Evolutionary conservation across 2,329 filamentous ascomycete species (phyloP), one percentile per base, ranked within the genome.

Genomic region (Coniochaeta sp.): DNA sequence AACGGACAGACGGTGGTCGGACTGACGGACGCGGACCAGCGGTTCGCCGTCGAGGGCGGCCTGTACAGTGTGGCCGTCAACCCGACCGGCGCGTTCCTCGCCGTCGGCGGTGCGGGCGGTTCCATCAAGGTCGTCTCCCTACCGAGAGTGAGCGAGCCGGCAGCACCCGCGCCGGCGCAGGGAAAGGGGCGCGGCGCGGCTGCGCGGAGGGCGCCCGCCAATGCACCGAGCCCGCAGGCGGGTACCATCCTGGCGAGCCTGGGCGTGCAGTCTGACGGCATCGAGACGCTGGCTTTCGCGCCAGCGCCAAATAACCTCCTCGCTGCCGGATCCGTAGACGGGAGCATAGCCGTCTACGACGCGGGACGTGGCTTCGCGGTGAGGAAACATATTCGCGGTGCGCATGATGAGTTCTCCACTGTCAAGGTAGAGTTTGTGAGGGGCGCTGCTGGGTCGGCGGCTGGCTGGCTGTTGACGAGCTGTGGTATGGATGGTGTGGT

Each of bases 401-500:
- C 91, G 1, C 93, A 96, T 72, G 89, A 93, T 65, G 89, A 91
- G n/a, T 89, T 89, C 68, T 89, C 91, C 1, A 91, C 99, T 22
- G 93, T 98, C 63, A 93, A 96, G 75, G 86, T 98, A 4, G 91
- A 97, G 62, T 99, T 96, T 69, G 84, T 96, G 61, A 61, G 62
- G 17, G 62, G 65, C 34, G 60, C 68, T 17, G 61, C 61, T 9
- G 56, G 36, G 34, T 50, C 79, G 79, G 70, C 68, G 64, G 78
- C 70, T 66, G 82, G 75, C 61, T 93, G 85, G 87, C 70, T 96
- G 63, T 78, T 98, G 58, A 98, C 93, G 1, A 91, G 86, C 64
- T 93, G 88, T 66, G 95, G 95, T 9, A 91, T 97, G 81, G 95
- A 99, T 69, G 93, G 95, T 19, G 91, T 93, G 0, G 85, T 99